Percentiles rank a stretch among this genome's conserved stretches.
Conservation (phyloP, 2,329 filamentous ascomycete genomes). For the Talaromyces sp. region DNA sequence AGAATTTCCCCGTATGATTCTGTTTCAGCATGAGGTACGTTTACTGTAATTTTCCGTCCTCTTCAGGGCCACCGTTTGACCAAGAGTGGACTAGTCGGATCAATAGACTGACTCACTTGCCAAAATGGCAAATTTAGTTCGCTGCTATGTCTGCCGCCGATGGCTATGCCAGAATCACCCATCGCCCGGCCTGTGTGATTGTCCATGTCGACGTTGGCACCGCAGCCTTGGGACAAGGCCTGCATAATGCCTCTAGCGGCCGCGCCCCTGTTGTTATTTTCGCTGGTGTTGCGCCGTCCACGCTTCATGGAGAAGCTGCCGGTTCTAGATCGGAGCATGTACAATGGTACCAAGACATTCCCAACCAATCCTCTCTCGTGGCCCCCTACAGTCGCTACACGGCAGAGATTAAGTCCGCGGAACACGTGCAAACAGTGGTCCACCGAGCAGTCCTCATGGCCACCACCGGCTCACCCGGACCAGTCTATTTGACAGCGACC, state of each 20-base stretch:
- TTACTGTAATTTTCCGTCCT: background rate
- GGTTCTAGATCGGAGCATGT: slow-evolving; percentile 75
- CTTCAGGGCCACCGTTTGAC: background rate
- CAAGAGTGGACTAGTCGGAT: background rate
- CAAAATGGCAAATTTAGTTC: slow-evolving; percentile 16
- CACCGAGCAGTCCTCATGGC: slow-evolving; percentile 79
- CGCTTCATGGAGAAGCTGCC: slow-evolving; percentile 68
- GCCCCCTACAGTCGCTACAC: slow-evolving; percentile 79
- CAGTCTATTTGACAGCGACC: slow-evolving; percentile 73
- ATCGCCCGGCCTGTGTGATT: slow-evolving; percentile 55
- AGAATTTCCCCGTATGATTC: slow-evolving; percentile 20
- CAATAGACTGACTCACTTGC: background rate
- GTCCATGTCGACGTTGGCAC: slow-evolving; percentile 78
- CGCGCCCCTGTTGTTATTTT: slow-evolving; percentile 71
- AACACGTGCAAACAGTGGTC: slow-evolving; percentile 82
- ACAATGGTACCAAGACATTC: slow-evolving; percentile 78
- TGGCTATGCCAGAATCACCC: slow-evolving; percentile 21
- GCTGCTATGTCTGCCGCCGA: slow-evolving; percentile 22
- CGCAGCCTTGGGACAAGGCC: slow-evolving; percentile 69
- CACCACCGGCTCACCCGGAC: slow-evolving; percentile 68
- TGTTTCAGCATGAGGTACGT: slow-evolving; percentile 22
- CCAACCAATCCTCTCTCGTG: slow-evolving; percentile 73
- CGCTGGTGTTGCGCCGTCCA: slow-evolving; percentile 70
- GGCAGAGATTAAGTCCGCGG: slow-evolving; percentile 74
- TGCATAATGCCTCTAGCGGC: slow-evolving; percentile 72